Base-by-base conservation (phyloP, 139 green algal species). In the Tetradesmus obliquus region DNA sequence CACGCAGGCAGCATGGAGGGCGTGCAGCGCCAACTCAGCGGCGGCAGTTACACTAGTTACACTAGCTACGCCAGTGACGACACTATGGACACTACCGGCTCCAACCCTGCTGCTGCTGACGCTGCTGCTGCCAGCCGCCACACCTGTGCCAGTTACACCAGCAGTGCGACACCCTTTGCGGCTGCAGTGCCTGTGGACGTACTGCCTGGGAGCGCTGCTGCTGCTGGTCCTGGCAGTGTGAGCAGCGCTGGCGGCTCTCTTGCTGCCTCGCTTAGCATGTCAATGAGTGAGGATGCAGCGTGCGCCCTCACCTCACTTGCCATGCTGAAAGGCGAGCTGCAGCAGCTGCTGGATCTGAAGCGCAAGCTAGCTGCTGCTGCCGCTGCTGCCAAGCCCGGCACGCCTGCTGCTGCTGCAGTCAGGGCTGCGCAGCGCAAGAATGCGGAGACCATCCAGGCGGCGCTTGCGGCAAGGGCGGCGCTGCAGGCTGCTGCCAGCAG, bases 81-180 rank as follows among this genome's bases (percentile, higher is more conserved):
- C 10, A 19, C 20, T 5, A 55, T 85, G 80, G 24, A 85, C 15
- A 24, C 45, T 0, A 85, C 80, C 80, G 80, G 55, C 80, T 85
- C 32, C 45, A 32, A 55, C 10, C 7, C 17, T 62, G 80, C 80
- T n/a, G 80, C 80, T 85, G 80, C 80, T 85, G 80, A 32, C 60
- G 80, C 80, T 85, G 80, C 80, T 85, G 80, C 80, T 85, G 62
- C 62, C 62, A 72, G 62, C 62, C 62, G 62, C 62, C 62, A 72
- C 10, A 13, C 62, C 7, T 22, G 62, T 13, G 62, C 62, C 3
- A 72, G 62, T 13, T 72, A 72, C 62, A 17, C 62, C 62, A 72
- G 62, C 62, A 72, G 10, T 19, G 62, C 62, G 10, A 72, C 62
- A 13, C 62, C 10, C 10, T 17, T 19, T 72, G 62, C 62, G 19